phyloP scores from a whole-genome alignment of 371 early-diverging fungal genomes.

The Smittium culicis region DNA sequence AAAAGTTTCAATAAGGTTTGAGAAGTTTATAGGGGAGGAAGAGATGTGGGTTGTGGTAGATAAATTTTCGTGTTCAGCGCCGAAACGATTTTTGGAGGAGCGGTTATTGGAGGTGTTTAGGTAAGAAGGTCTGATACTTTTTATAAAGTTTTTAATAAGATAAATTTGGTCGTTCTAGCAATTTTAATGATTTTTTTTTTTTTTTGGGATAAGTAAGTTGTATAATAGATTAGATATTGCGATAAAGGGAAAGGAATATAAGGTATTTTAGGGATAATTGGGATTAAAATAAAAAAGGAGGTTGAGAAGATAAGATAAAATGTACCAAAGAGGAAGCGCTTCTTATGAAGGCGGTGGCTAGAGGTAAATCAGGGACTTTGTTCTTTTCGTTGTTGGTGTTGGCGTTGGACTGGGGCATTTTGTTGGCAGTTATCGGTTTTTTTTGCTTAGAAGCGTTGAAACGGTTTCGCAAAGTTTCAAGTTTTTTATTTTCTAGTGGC shows the following conservation, averaged over 20 bases:
- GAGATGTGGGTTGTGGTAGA: neutral
- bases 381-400: neutral
- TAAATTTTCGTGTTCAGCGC: neutral
- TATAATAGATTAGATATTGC: neutral
- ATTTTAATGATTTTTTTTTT: neutral
- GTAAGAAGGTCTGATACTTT: constrained; percentile 21
- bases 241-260: neutral
- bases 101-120: constrained; percentile 11
- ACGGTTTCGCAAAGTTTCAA: neutral
- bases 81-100: neutral
- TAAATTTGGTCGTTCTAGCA: neutral
- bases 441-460: neutral
- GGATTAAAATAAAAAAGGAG: neutral
- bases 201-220: too few species aligned
- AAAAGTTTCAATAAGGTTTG: neutral
- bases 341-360: neutral
- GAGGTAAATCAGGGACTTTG: neutral
- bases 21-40: neutral
- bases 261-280: neutral
- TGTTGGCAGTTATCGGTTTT: too few species aligned
- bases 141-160: neutral
- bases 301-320: too few species aligned
- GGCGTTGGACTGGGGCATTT: too few species aligned
- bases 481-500: neutral
- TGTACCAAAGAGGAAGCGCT: neutral